Percentiles rank a stretch among this genome's conserved stretches.
These are phyloP conservation scores for Isatis tinctoria DNA, from an alignment of 345 rosid genomes.

Conservation along the genomic window DNA sequence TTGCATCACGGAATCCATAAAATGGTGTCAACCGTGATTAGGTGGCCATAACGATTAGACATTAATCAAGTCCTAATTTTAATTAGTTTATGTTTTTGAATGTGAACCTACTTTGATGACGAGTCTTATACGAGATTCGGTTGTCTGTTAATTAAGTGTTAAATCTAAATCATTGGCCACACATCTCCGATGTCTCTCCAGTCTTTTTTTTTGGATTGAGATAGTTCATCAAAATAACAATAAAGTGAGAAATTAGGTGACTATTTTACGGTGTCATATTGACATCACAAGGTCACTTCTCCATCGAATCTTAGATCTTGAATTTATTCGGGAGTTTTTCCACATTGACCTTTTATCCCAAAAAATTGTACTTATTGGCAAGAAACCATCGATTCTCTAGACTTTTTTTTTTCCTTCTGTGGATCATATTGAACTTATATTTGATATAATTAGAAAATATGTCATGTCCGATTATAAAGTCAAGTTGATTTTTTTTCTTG, in stretches of 20 bases:
- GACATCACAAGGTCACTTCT: slow-evolving; percentile 9
- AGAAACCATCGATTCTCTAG: neutral
- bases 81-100: neutral
- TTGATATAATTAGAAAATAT: neutral
- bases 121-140: neutral
- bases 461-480: neutral
- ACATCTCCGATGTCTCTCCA: neutral
- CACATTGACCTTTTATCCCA: slow-evolving; percentile 11
- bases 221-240: neutral
- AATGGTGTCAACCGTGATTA: too few relatives aligned
- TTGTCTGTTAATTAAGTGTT: neutral
- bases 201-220: neutral
- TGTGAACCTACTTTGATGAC: neutral
- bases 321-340: neutral
- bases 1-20: too few relatives aligned
- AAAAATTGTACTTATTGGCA: neutral
- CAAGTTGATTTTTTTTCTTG: neutral
- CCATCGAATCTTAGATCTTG: slow-evolving; percentile 9
- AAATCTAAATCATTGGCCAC: neutral
- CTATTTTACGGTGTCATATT: slow-evolving; percentile 2
- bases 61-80: neutral
- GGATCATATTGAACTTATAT: neutral
- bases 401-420: neutral
- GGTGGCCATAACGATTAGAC: neutral
- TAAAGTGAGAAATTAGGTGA: neutral